phyloP scores from a whole-genome alignment of 805 yeast species.

The Candida krabiensis region DNA sequence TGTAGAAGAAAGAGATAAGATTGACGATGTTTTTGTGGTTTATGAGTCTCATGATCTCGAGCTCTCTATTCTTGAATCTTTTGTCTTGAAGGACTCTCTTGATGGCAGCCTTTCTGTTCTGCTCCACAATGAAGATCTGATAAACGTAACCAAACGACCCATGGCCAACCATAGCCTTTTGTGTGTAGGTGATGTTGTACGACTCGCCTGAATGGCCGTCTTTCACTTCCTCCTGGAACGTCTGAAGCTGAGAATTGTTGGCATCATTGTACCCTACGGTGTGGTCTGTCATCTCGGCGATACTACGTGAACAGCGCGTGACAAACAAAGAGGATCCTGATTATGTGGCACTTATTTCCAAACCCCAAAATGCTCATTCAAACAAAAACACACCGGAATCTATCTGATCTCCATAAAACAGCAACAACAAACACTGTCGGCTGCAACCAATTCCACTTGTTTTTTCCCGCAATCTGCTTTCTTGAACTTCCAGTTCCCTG shows the following conservation, averaged over 20 bases:
- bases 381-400: too few relatives aligned
- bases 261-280: conserved; percentile 5
- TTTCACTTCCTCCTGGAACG: conserved; percentile 62
- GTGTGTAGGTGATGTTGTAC: conserved; percentile 69
- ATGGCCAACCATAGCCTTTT: conserved; percentile 91
- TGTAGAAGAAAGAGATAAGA: conserved; percentile 82
- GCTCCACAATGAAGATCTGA: conserved; percentile 74
- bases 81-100: conserved; percentile 96
- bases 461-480: too few relatives aligned
- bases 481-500: too few relatives aligned
- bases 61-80: conserved; percentile 89
- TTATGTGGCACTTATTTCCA: too few relatives aligned
- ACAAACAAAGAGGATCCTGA: too few relatives aligned
- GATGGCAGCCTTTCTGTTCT: conserved; percentile 83
- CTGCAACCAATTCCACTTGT: too few relatives aligned
- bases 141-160: conserved; percentile 99
- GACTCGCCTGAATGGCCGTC: conserved; percentile 70
- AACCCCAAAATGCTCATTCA: too few relatives aligned
- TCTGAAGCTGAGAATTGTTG: conserved; percentile 18
- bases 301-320: too few relatives aligned
- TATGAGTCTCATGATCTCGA: conserved; percentile 91
- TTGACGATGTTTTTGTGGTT: conserved; percentile 87
- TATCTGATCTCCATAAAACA: too few relatives aligned
- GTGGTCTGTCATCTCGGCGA: too few relatives aligned
- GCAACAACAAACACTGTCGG: too few relatives aligned